Percentiles rank a stretch among this genome's conserved stretches.
Conservation (phyloP, 768 basidiomycete species). For the Suillus subaureus region DNA sequence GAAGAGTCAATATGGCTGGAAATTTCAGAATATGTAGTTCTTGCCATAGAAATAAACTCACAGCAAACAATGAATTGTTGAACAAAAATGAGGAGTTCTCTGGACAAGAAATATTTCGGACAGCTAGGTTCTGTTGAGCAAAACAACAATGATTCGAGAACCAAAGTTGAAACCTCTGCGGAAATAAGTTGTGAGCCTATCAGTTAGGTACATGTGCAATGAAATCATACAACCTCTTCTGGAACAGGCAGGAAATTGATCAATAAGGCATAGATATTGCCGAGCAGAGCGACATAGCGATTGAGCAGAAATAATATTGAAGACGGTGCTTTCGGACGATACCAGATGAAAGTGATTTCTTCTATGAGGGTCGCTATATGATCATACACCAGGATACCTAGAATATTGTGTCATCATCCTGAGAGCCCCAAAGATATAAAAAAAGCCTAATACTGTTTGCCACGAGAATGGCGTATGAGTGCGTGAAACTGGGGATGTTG, state of each 20-base stretch:
- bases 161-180: constrained; percentile 6
- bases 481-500: background rate
- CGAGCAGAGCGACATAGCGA: constrained; percentile 50
- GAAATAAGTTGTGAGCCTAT: background rate
- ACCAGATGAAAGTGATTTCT: constrained; percentile 50
- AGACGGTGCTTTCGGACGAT: constrained; percentile 38
- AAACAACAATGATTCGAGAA: background rate
- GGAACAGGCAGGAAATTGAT: constrained; percentile 28
- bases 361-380: constrained; percentile 29
- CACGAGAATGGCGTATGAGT: constrained; percentile 2
- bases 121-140: constrained; percentile 36
- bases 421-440: background rate
- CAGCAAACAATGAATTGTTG: constrained; percentile 51
- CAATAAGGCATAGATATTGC: constrained; percentile 34
- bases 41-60: constrained; percentile 28
- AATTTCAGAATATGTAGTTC: background rate
- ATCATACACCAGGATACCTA: constrained; percentile 35
- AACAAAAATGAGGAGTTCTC: constrained; percentile 43
- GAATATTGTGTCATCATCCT: background rate
- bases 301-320: constrained; percentile 51
- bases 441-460: constrained; percentile 6
- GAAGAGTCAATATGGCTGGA: constrained; percentile 45
- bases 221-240: background rate
- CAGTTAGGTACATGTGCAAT: background rate
- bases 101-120: constrained; percentile 37